Conservation (phyloP, 129 eudicot genomes). For the Pittosporum tobira region DNA sequence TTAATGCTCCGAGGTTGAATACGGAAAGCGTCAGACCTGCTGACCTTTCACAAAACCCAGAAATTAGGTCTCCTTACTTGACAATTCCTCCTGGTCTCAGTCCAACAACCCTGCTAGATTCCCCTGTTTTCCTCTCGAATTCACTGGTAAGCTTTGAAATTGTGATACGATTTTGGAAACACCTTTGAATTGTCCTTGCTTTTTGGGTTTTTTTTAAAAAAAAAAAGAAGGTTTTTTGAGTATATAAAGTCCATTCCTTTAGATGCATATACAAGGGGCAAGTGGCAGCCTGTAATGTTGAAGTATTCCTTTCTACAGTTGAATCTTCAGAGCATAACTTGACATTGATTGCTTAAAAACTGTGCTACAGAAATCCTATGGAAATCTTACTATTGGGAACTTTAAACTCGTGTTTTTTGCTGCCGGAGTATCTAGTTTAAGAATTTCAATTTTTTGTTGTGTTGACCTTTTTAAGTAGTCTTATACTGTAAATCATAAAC, state of each 20-base stretch:
- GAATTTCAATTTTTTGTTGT: too few species aligned
- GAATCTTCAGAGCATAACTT: not conserved
- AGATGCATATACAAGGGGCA: not conserved
- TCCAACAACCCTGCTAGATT: constrained; percentile 60
- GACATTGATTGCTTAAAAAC: not conserved
- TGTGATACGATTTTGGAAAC: not conserved
- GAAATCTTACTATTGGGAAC: not conserved
- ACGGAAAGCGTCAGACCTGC: constrained; percentile 58
- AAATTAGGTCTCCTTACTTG: constrained; percentile 46
- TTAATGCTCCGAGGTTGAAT: constrained; percentile 71
- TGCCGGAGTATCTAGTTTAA: too few species aligned
- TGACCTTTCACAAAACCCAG: constrained; percentile 34
- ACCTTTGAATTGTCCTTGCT: too few species aligned
- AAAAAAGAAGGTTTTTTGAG: not conserved
- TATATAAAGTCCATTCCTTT: not conserved
- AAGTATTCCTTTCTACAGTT: not conserved
- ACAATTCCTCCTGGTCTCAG: constrained; percentile 62
- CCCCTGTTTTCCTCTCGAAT: constrained; percentile 74
- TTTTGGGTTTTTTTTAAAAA: not conserved
- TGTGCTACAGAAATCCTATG: not conserved
- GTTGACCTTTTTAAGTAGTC: too few species aligned
- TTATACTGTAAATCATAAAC: too few species aligned
- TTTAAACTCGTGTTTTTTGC: too few species aligned
- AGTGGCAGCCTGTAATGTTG: not conserved
- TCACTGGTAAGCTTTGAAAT: constrained; percentile 48